These are phyloP conservation scores for Sequoiadendron giganteum DNA, from an alignment of 75 land plant species.

Conservation along the genomic window DNA sequence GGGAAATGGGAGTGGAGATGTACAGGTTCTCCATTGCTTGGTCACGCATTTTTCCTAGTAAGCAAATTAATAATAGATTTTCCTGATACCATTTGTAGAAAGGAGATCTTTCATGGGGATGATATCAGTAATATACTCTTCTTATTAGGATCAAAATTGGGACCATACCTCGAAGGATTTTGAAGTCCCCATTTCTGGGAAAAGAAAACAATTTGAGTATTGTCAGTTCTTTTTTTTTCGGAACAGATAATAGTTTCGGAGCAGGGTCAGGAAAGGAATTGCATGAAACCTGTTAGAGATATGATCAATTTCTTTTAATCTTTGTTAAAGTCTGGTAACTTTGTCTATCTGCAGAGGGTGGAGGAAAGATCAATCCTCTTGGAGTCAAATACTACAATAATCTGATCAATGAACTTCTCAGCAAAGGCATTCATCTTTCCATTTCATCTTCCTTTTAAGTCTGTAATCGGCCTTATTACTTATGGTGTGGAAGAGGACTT, in stretches of 20 bases:
- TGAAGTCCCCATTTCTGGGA: too few species aligned
- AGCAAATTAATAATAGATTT: neutral
- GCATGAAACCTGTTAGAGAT: neutral
- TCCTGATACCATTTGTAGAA: neutral
- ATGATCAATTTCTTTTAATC: neutral
- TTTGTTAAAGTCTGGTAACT: neutral
- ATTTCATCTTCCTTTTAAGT: neutral
- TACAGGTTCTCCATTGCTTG: slow-evolving; percentile 27
- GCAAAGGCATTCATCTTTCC: slow-evolving; percentile 21
- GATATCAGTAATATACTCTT: neutral
- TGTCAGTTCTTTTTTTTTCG: too few species aligned
- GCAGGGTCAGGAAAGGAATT: neutral
- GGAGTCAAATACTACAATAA: slow-evolving; percentile 36
- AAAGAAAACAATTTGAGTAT: too few species aligned
- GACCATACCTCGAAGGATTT: too few species aligned
- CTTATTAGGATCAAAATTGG: neutral
- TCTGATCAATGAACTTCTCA: slow-evolving; percentile 30
- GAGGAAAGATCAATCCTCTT: slow-evolving; percentile 23
- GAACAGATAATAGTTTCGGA: too few species aligned
- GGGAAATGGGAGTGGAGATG: slow-evolving; percentile 22
- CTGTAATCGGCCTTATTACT: neutral
- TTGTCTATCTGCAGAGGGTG: slow-evolving; percentile 7
- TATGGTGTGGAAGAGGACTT: slow-evolving; percentile 10
- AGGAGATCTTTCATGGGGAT: too few species aligned
- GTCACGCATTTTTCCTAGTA: slow-evolving; percentile 18